Percentiles rank a stretch among this genome's conserved stretches.
Evolutionary conservation across 2,329 filamentous ascomycete species (phyloP).

Genomic region (Paecilomyces variotii): DNA sequence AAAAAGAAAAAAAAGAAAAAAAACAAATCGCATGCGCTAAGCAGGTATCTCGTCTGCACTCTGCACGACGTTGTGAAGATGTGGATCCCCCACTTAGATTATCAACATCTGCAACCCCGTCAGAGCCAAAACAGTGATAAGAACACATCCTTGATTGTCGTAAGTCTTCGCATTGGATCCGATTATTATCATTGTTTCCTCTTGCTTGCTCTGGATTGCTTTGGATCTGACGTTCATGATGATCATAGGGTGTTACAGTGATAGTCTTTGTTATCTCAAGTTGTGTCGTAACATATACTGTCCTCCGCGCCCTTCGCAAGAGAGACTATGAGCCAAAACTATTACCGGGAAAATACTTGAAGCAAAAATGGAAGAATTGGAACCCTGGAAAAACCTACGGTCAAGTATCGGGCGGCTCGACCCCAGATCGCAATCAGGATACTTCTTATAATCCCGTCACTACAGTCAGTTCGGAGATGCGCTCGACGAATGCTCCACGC

Average conservation of each 20-base stretch:
- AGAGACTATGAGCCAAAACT: slow-evolving; percentile 43
- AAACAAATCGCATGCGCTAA: not conserved
- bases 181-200: not conserved
- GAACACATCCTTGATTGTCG: slow-evolving; percentile 22
- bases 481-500: slow-evolving; percentile 48
- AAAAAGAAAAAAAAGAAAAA: not conserved
- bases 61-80: not conserved
- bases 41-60: not conserved
- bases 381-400: slow-evolving; percentile 34
- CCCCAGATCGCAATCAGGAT: slow-evolving; percentile 10
- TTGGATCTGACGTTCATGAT: not conserved
- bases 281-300: slow-evolving; percentile 24
- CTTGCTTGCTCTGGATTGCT: not conserved
- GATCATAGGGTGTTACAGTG: slow-evolving; percentile 16
- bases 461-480: slow-evolving; percentile 20
- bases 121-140: slow-evolving; percentile 7
- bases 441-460: slow-evolving; percentile 21
- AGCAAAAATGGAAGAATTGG: slow-evolving; percentile 47
- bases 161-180: slow-evolving; percentile 11
- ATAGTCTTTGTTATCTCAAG: slow-evolving; percentile 25
- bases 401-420: slow-evolving; percentile 23
- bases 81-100: not conserved
- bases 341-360: slow-evolving; percentile 44
- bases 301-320: slow-evolving; percentile 35
- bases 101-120: not conserved